These are phyloP conservation scores for Petunia axillaris DNA, from an alignment of 257 asterid species.

Conservation along the genomic window DNA sequence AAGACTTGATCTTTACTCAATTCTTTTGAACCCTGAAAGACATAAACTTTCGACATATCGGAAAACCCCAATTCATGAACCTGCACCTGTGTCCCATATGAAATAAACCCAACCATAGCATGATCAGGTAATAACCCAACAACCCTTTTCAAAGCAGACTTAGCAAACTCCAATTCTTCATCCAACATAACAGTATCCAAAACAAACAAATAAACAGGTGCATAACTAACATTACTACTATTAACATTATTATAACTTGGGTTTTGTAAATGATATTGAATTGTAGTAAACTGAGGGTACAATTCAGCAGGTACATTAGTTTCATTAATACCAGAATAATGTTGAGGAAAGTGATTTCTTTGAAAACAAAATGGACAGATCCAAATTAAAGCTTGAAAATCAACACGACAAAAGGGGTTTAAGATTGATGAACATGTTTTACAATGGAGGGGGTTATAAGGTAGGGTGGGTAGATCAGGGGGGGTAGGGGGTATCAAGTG, in stretches of 20 bases:
- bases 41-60: constrained; percentile 84
- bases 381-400: constrained; percentile 88
- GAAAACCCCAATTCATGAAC: constrained; percentile 93
- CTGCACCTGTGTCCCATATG: constrained; percentile 95
- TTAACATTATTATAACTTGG: too few species aligned
- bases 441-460: constrained; percentile 82
- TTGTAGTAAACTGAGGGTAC: constrained; percentile 79
- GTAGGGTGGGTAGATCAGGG: constrained; percentile 71
- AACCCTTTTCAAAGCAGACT: constrained; percentile 83
- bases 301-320: constrained; percentile 85
- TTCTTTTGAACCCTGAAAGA: constrained; percentile 86
- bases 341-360: constrained; percentile 80
- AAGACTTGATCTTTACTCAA: constrained; percentile 80
- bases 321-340: constrained; percentile 64
- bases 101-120: constrained; percentile 94
- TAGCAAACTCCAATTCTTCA: constrained; percentile 87
- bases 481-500: constrained; percentile 82
- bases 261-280: constrained; percentile 45
- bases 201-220: constrained; percentile 75
- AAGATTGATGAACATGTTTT: constrained; percentile 78
- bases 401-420: constrained; percentile 81
- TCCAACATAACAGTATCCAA: constrained; percentile 91
- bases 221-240: not conserved
- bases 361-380: constrained; percentile 97
- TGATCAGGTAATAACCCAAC: constrained; percentile 85